phyloP scores from a whole-genome alignment of 2,329 filamentous ascomycete species.

The Alternaria longipes region DNA sequence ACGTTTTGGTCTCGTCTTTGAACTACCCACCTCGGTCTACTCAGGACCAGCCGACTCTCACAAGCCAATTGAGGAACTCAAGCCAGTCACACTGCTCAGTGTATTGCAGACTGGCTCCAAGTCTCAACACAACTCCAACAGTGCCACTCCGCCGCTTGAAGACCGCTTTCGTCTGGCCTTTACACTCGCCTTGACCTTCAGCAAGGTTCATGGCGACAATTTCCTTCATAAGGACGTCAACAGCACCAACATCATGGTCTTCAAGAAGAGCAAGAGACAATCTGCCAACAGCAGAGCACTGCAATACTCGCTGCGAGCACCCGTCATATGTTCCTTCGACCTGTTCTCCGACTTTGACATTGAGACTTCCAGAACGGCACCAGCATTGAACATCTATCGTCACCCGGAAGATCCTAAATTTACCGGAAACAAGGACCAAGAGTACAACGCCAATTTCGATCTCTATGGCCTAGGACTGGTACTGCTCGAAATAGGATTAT shows the following conservation, averaged over 20 bases:
- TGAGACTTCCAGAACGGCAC: slow-evolving; percentile 54
- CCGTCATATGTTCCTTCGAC: slow-evolving; percentile 77
- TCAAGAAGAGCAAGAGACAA: slow-evolving; percentile 57
- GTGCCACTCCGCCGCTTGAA: slow-evolving; percentile 66
- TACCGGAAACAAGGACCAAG: slow-evolving; percentile 39
- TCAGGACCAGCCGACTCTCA: slow-evolving; percentile 64
- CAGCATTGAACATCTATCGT: slow-evolving; percentile 67
- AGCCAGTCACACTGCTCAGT: slow-evolving; percentile 58
- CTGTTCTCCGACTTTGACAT: slow-evolving; percentile 69
- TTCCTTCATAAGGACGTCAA: slow-evolving; percentile 76
- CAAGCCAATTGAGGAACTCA: slow-evolving; percentile 45
- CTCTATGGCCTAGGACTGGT: slow-evolving; percentile 78
- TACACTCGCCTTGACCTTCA: slow-evolving; percentile 76
- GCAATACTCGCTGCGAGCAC: slow-evolving; percentile 68
- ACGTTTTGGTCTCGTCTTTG: slow-evolving; percentile 77
- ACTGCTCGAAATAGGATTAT: slow-evolving; percentile 77
- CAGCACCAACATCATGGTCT: slow-evolving; percentile 74
- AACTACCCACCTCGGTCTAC: slow-evolving; percentile 67
- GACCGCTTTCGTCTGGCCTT: slow-evolving; percentile 79
- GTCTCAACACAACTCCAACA: slow-evolving; percentile 53
- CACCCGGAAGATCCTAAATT: slow-evolving; percentile 66
- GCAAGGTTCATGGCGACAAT: slow-evolving; percentile 74
- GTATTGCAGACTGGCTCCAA: slow-evolving; percentile 58
- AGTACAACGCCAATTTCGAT: slow-evolving; percentile 60
- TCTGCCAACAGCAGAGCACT: slow-evolving; percentile 53